Conservation (phyloP, 768 basidiomycete genomes). For the Lyophyllum decastes region DNA sequence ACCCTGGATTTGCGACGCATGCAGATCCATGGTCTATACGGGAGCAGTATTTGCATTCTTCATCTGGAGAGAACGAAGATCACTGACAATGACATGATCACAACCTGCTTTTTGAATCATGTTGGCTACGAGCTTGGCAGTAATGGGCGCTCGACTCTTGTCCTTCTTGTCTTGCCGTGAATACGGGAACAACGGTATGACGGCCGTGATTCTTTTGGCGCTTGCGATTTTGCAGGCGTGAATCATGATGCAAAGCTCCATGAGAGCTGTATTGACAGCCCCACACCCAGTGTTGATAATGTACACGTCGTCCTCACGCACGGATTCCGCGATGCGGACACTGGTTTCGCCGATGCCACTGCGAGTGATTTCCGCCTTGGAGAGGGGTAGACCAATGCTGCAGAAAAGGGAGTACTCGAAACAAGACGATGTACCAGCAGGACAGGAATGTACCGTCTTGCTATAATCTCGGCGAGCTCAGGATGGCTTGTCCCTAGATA, state of each 20-base stretch:
- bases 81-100: constrained; percentile 93
- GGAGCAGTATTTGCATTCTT: constrained; percentile 11
- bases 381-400: constrained; percentile 88
- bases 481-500: constrained; percentile 89
- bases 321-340: constrained; percentile 91
- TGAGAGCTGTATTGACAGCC: constrained; percentile 88
- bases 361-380: constrained; percentile 83
- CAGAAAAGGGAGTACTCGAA: constrained; percentile 18
- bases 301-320: constrained; percentile 98
- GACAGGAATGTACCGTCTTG: constrained; percentile 69
- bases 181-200: constrained; percentile 96
- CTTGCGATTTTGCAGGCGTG: constrained; percentile 99
- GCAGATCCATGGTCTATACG: constrained; percentile 92
- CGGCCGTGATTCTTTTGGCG: constrained; percentile 97
- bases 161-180: constrained; percentile 99
- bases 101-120: constrained; percentile 92
- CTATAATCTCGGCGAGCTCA: constrained; percentile 91
- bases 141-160: constrained; percentile 97
- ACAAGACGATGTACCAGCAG: constrained; percentile 18
- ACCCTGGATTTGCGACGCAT: constrained; percentile 98
- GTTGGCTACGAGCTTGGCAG: constrained; percentile 97
- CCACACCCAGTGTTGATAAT: constrained; percentile 94
- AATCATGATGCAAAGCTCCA: constrained; percentile 99
- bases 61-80: constrained; percentile 1
- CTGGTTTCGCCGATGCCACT: constrained; percentile 91